Percentiles rank a stretch among this genome's conserved stretches.
Conservation (phyloP, 2,329 filamentous ascomycete genomes). For the Erysiphe neolycopersici region DNA sequence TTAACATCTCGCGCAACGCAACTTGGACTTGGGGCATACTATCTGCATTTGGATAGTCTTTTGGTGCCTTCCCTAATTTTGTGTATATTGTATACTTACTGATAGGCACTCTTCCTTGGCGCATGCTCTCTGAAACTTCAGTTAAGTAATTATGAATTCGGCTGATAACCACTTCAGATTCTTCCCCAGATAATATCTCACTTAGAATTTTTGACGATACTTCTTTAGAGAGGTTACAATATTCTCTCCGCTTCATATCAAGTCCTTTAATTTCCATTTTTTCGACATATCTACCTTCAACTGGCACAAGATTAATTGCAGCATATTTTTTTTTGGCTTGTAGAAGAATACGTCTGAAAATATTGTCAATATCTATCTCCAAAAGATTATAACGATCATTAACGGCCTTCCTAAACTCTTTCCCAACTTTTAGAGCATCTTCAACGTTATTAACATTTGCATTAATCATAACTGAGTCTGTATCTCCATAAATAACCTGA, state of each 20-base stretch:
- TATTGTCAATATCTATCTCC: constrained; percentile 95
- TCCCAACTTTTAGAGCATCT: constrained; percentile 71
- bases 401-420: constrained; percentile 84
- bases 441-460: constrained; percentile 86
- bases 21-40: constrained; percentile 96
- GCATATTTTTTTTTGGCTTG: constrained; percentile 99
- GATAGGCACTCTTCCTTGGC: constrained; percentile 43
- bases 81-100: constrained; percentile 96
- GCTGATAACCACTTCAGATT: constrained; percentile 62
- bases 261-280: constrained; percentile 96
- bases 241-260: constrained; percentile 93
- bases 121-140: constrained; percentile 66
- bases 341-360: constrained; percentile 76
- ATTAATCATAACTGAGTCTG: constrained; percentile 99
- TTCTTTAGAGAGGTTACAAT: constrained; percentile 85
- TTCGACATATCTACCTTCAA: constrained; percentile 71
- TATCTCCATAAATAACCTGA: constrained; percentile 95
- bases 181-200: constrained; percentile 81
- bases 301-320: constrained; percentile 75
- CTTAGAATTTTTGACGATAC: constrained; percentile 76
- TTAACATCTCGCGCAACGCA: constrained; percentile 61
- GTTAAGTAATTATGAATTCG: constrained; percentile 85
- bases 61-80: constrained; percentile 80
- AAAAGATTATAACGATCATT: constrained; percentile 80
- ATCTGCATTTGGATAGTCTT: constrained; percentile 81